Conservation (phyloP, 345 rosid genomes). For the Raphanus sativus region DNA sequence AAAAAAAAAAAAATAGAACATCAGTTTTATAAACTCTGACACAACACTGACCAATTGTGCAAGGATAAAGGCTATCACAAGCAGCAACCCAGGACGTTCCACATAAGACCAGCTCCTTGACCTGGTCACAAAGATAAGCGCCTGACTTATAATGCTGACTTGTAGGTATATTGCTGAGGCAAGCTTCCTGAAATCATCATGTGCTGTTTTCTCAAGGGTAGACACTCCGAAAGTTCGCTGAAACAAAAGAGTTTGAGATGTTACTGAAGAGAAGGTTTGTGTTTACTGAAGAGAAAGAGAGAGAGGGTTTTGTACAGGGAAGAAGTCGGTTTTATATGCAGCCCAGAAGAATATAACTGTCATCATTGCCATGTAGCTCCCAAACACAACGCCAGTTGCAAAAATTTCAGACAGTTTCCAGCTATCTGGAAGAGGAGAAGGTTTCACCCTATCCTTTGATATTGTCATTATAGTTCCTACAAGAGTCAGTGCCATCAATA, state of each 20-base stretch:
- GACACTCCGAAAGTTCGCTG: conserved; percentile 83
- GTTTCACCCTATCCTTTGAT: conserved; percentile 98
- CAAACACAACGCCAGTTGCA: conserved; percentile 86
- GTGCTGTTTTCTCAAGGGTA: conserved; percentile 84
- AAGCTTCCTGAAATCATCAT: conserved; percentile 87
- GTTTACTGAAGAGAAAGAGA: background rate
- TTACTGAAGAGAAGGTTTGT: background rate
- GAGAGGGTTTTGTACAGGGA: conserved; percentile 57
- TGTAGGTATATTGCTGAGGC: conserved; percentile 96
- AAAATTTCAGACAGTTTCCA: conserved; percentile 97
- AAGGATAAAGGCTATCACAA: conserved; percentile 67
- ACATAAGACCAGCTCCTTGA: conserved; percentile 94
- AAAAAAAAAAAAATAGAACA: background rate
- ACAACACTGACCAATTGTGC: conserved; percentile 83
- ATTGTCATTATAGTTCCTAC: conserved; percentile 98
- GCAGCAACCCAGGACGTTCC: conserved; percentile 89
- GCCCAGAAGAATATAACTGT: conserved; percentile 98
- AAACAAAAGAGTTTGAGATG: background rate
- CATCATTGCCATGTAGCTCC: conserved; percentile 97
- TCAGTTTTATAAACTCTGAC: background rate
- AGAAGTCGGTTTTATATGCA: conserved; percentile 89
- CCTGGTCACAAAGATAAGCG: conserved; percentile 92
- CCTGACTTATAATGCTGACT: conserved; percentile 97
- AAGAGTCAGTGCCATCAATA: conserved; percentile 23
- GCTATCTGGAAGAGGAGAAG: conserved; percentile 98